These are phyloP conservation scores for Phytophthora pini DNA, from an alignment of 352 stramenopile species.

Conservation along the genomic window DNA sequence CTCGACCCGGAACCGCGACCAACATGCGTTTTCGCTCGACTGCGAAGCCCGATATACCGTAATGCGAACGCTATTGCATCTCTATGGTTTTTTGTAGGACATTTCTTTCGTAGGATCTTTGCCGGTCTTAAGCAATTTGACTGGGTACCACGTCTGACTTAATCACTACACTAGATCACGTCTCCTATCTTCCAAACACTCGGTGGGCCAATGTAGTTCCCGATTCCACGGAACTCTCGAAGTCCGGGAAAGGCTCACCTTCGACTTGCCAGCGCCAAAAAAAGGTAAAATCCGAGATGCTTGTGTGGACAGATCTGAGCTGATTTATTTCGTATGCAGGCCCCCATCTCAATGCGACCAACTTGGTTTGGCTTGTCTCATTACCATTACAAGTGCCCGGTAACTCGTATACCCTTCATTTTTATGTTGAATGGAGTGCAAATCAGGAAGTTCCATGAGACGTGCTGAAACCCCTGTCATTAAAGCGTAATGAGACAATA, in stretches of 20 bases:
- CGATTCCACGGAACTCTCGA: too few species aligned
- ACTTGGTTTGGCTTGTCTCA: constrained; percentile 25
- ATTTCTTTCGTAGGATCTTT: constrained; percentile 8
- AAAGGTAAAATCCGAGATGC: constrained; percentile 10
- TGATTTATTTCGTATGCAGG: constrained; percentile 12
- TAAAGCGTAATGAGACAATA: constrained; percentile 10
- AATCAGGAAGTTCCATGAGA: constrained; percentile 8
- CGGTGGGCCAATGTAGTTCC: too few species aligned
- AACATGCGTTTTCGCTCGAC: constrained; percentile 5
- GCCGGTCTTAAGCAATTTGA: constrained; percentile 5
- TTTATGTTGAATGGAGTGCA: constrained; percentile 15
- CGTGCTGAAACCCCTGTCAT: constrained; percentile 11
- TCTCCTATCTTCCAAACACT: too few species aligned
- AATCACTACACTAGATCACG: neutral
- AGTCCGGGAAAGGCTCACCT: too few species aligned
- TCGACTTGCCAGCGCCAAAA: constrained; percentile 13
- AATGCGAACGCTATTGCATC: neutral
- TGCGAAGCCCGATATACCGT: neutral
- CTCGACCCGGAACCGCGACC: neutral
- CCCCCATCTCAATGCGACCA: constrained; percentile 5
- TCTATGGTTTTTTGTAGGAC: constrained; percentile 8
- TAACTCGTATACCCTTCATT: constrained; percentile 13
- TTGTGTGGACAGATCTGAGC: constrained; percentile 10
- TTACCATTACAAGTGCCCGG: constrained; percentile 8
- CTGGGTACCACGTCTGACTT: constrained; percentile 4